Evolutionary conservation across 306 rosid species (phyloP), one percentile per base, ranked within the genome.

Genomic region (Trichosanthes cucumerina): DNA sequence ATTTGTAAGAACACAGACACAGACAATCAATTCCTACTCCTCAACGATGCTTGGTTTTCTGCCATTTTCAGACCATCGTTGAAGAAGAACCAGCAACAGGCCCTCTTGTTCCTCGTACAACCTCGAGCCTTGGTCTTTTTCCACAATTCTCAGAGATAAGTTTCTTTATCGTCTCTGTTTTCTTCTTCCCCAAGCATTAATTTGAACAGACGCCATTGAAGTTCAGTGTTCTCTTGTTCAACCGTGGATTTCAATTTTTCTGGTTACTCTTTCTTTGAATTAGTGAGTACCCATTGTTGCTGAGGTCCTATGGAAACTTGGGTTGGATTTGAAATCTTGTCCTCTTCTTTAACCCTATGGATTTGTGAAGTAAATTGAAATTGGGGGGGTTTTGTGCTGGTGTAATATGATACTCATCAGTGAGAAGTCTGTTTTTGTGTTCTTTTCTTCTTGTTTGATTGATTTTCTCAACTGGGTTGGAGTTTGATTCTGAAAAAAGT

Each of bases 151-250:
- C 56, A 21, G 24, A 24, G 77, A 9, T 26, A 47, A 72, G 41
- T 72, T 72, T 44, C 36, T 12, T 5, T 13, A 23, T 47, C 9
- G 6, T 26, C n/a, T 70, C 76, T 65, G 33, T 41, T 23, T 43
- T 70, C 76, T 70, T 70, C 76, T 70, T 70, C 76, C 76, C 56
- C 76, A 68, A 68, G 74, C 16, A 9, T 68, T 68, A n/a, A 41
- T 44, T 44, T 70, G 38, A 70, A 19, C 54, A 44, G 75, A 41
- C 33, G 18, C 75, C 75, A 69, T n/a, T 69, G 11, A 21, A 43
- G 53, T 12, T 43, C 53, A 41, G 6, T 10, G 53, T 69, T 41
- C 16, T 65, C 16, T 10, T 38, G 15, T 36, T 41, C 74, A 10
- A 1, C 52, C 18, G 21, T 39, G 50, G 53, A 69, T 69, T 44